Percentiles rank a stretch among this genome's conserved stretches.
These are phyloP conservation scores for Adansonia gregorii DNA, from an alignment of 441 rosid genomes.

Conservation along the genomic window DNA sequence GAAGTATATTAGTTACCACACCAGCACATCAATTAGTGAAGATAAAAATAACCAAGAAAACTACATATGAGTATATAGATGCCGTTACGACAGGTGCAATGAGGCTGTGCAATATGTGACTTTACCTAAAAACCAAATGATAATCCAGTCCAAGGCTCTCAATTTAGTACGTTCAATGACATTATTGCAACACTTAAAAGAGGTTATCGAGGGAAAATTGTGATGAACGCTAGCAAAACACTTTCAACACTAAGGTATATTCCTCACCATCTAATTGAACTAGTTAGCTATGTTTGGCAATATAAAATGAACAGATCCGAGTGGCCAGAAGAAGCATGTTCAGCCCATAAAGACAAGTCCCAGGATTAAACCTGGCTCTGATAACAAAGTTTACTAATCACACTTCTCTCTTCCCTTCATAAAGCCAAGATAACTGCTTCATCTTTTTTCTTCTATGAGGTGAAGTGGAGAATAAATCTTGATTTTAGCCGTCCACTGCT, in stretches of 20 bases:
- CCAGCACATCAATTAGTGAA: neutral
- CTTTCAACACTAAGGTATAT: neutral
- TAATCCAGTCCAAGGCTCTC: neutral
- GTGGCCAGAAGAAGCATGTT: neutral
- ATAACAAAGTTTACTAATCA: neutral
- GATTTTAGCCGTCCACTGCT: conserved; percentile 32
- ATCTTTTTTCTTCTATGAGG: neutral
- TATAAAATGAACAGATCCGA: neutral
- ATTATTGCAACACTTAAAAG: neutral
- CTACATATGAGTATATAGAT: neutral
- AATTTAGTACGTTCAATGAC: neutral
- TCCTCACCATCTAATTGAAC: neutral
- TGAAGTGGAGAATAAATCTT: neutral
- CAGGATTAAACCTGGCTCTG: neutral
- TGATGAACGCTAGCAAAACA: too few species aligned
- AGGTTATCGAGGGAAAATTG: too few species aligned
- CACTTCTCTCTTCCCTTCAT: neutral
- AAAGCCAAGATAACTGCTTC: neutral
- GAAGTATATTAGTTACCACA: neutral
- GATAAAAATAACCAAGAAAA: neutral
- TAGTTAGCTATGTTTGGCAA: neutral
- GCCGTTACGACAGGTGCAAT: neutral
- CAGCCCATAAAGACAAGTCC: neutral
- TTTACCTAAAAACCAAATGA: neutral
- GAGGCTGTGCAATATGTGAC: neutral